Conservation (phyloP, 129 eudicot genomes). For the Calendula officinalis region DNA sequence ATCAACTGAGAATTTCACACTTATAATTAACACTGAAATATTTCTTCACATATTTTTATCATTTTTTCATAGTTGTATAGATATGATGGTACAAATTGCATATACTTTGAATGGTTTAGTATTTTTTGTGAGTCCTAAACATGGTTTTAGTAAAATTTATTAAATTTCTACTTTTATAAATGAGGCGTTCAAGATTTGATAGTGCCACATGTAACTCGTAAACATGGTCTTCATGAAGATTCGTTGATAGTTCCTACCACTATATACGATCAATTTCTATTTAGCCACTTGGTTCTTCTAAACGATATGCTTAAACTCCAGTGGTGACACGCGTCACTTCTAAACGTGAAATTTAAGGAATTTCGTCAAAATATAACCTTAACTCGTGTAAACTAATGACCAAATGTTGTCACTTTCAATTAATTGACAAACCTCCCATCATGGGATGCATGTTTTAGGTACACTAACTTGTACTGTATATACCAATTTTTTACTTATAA, state of each 20-base stretch:
- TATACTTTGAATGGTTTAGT: too few species aligned
- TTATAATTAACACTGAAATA: too few species aligned
- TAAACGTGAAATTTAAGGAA: not conserved
- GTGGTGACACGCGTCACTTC: not conserved
- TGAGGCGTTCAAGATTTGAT: too few species aligned
- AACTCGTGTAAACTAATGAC: not conserved
- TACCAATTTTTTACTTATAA: not conserved
- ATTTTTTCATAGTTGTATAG: too few species aligned
- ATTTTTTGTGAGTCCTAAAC: too few species aligned
- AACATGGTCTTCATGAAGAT: not conserved
- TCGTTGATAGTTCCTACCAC: not conserved
- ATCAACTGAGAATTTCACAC: too few species aligned
- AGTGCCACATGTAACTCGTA: not conserved
- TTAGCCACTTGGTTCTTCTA: too few species aligned
- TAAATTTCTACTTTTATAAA: too few species aligned
- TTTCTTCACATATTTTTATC: too few species aligned
- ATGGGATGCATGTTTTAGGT: constrained; percentile 27
- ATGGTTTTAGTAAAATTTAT: too few species aligned
- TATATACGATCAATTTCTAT: not conserved
- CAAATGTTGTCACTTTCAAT: constrained; percentile 25
- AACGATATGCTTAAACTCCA: not conserved
- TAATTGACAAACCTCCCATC: constrained; percentile 23
- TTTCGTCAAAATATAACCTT: not conserved
- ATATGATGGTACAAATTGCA: too few species aligned
- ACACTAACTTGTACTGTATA: constrained; percentile 24